phyloP scores from a whole-genome alignment of 352 stramenopile species.

The Phytophthora fragariae region DNA sequence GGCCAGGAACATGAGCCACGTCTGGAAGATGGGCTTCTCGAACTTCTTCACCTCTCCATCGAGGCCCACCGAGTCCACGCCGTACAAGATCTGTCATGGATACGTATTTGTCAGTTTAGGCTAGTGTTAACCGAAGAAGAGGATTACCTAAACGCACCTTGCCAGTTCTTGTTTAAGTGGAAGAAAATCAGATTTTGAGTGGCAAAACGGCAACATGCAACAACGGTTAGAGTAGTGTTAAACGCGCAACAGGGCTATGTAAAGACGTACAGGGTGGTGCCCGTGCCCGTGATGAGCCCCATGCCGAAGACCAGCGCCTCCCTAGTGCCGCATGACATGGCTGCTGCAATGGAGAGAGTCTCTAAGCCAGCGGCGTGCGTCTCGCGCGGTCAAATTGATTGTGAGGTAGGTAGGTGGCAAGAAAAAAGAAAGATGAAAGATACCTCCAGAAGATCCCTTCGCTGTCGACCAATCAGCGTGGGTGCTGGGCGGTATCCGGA shows the following conservation, averaged over 20 bases:
- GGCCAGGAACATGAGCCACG: slow-evolving; percentile 97
- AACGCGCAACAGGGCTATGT: not conserved
- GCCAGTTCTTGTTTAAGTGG: slow-evolving; percentile 52
- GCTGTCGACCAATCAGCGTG: slow-evolving; percentile 19
- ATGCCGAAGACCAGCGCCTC: slow-evolving; percentile 83
- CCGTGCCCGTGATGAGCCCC: slow-evolving; percentile 84
- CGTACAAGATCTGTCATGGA: slow-evolving; percentile 91
- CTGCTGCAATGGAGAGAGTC: slow-evolving; percentile 1
- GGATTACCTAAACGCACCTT: slow-evolving; percentile 49
- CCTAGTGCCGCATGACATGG: slow-evolving; percentile 84
- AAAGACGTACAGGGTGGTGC: slow-evolving; percentile 79
- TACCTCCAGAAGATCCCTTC: slow-evolving; percentile 23
- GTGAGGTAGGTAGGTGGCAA: slow-evolving; percentile 10
- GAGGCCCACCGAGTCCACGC: slow-evolving; percentile 88
- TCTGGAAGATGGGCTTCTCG: slow-evolving; percentile 96
- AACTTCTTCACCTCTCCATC: slow-evolving; percentile 92
- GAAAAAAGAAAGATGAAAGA: slow-evolving; percentile 30
- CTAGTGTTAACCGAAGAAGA: not conserved
- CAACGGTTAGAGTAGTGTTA: slow-evolving; percentile 6
- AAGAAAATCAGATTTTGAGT: not conserved
- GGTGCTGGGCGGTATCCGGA: not conserved
- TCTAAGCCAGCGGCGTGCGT: slow-evolving; percentile 8
- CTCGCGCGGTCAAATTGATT: slow-evolving; percentile 15
- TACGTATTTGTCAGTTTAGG: slow-evolving; percentile 9
- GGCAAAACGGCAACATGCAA: slow-evolving; percentile 1